Evolutionary conservation across 768 basidiomycete species (phyloP).

Genomic region (Amanita phalloides): DNA sequence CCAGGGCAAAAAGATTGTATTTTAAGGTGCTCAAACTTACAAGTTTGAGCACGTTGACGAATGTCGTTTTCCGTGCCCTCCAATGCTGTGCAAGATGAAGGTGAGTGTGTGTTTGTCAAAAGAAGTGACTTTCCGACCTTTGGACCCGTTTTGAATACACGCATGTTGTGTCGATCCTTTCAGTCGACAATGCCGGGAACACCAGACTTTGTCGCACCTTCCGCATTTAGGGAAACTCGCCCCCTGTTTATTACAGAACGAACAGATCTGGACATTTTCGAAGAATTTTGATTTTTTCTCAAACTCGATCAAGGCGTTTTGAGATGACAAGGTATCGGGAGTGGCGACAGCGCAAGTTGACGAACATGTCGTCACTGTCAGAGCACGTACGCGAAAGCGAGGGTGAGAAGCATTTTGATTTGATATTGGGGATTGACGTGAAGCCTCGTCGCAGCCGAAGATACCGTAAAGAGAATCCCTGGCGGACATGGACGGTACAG

Average conservation of each 20-base stretch:
- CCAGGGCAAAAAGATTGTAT: constrained; percentile 83
- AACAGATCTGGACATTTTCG: constrained; percentile 26
- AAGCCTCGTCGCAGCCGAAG: constrained; percentile 6
- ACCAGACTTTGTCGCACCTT: constrained; percentile 51
- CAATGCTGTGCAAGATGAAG: not conserved
- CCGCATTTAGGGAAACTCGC: constrained; percentile 52
- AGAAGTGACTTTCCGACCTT: not conserved
- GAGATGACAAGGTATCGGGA: constrained; percentile 12
- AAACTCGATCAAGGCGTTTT: constrained; percentile 14
- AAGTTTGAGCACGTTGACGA: constrained; percentile 4
- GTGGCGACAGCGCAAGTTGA: constrained; percentile 29
- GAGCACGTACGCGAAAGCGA: not conserved
- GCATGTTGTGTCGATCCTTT: constrained; percentile 40
- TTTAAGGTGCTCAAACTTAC: constrained; percentile 17
- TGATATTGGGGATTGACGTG: constrained; percentile 9
- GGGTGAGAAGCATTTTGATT: constrained; percentile 8
- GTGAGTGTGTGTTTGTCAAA: not conserved
- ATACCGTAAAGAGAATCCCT: constrained; percentile 13
- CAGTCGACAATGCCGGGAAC: constrained; percentile 50
- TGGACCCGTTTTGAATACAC: constrained; percentile 17
- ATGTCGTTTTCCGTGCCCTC: not conserved
- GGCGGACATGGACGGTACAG: constrained; percentile 19
- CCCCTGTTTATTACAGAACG: constrained; percentile 42
- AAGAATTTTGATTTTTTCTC: constrained; percentile 46
- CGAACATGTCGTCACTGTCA: constrained; percentile 16